Base-by-base conservation (phyloP, 768 basidiomycete genomes). In the Rhizopogon salebrosus region DNA sequence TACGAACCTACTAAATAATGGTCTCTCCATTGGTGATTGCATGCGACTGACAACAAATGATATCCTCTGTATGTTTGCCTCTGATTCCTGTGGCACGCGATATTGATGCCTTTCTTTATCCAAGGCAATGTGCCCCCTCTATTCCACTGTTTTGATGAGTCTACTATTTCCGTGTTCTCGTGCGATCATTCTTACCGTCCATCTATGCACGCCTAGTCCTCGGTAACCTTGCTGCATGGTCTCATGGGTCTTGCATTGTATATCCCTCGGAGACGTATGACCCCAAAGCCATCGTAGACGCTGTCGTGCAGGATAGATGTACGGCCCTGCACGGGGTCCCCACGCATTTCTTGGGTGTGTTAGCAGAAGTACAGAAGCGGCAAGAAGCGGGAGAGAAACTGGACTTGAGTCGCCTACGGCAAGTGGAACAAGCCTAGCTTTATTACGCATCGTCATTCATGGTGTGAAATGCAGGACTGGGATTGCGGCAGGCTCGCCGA, bases 121-220 rank as follows among this genome's bases (percentile, higher is more conserved):
- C 18, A 42, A 91, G 88, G 87, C 75, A 92, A 92, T 56, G 83
- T 83, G 1, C 90, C 90, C 2, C 90, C 90, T 0, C 68, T 92
- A 1, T 93, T 92, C 64, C 90, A 93, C 64, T 92, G 90, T 63
- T 92, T 92, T 79, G 90, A 90, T 89, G 70, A 85, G 88, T 88
- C 31, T 37, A 6, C 36, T 35, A 29, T 26, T 24, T 22, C 14
- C 29, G n/a, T 50, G 37, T 24, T 11, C 37, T 51, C 56, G 60
- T 18, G 54, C 13, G 31, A 27, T 29, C 7, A n/a, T 51, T 61
- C 54, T 62, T 58, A 23, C 29, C 23, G 41, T 43, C 38, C 22
- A 13, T 31, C 36, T 50, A 53, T 60, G 66, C 61, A 89, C 85
- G 88, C 60, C 82, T 90, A 29, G 81, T 91, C n/a, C 65, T 89